phyloP scores from a whole-genome alignment of 2,329 filamentous ascomycete genomes.

The Gnomoniopsis smithogilvyi region DNA sequence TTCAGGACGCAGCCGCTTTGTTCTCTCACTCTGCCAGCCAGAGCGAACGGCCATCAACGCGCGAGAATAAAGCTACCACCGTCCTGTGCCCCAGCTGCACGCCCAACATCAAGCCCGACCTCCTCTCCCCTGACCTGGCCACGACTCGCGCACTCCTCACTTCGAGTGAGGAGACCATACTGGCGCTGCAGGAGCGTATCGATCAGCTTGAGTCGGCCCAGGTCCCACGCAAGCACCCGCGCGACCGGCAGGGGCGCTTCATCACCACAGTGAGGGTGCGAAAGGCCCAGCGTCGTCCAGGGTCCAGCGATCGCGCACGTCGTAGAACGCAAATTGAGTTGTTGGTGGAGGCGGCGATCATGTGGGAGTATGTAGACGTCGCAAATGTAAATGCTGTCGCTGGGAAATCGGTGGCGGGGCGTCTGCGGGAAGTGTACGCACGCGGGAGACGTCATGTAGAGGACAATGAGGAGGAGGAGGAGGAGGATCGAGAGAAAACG shows the following conservation, averaged over 20 bases:
- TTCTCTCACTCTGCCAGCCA: not conserved
- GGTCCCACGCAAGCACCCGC: no score
- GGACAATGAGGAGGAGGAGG: not conserved
- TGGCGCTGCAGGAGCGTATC: no score
- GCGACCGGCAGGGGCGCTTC: not conserved
- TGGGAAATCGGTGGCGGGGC: not conserved
- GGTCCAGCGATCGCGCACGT: not conserved
- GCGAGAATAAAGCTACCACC: not conserved
- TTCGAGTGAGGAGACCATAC: not conserved
- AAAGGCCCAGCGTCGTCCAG: not conserved
- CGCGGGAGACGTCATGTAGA: not conserved
- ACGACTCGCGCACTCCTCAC: not conserved
- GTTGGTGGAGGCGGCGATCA: conserved; percentile 1
- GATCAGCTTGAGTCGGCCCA: no score
- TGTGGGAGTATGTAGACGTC: conserved; percentile 1
- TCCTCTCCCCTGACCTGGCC: not conserved
- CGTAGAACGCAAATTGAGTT: conserved; percentile 5
- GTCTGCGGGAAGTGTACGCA: not conserved
- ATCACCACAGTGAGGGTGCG: not conserved
- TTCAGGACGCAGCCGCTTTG: not conserved
- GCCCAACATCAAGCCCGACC: not conserved
- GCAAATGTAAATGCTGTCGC: conserved; percentile 1
- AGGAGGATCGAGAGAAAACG: not conserved
- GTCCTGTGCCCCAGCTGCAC: not conserved
- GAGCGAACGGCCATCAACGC: not conserved